These are phyloP conservation scores for Cladosporium sp. DNA, from an alignment of 2,329 filamentous ascomycete species.

Conservation along the genomic window DNA sequence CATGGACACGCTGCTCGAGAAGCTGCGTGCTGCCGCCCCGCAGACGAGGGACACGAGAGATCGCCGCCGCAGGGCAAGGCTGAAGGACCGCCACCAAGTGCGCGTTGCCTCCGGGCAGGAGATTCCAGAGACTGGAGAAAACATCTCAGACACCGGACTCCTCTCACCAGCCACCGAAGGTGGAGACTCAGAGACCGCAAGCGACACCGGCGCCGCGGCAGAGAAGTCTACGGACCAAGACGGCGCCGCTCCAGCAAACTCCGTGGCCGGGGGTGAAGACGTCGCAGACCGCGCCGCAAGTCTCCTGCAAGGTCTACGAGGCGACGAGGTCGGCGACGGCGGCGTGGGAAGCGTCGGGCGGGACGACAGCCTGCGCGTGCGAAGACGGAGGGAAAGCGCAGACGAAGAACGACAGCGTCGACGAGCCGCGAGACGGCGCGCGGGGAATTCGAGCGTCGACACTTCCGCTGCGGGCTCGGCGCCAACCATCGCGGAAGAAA, in stretches of 20 bases:
- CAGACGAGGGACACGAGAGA: conserved; percentile 87
- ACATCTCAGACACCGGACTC: conserved; percentile 25
- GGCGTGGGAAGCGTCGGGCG: conserved; percentile 7
- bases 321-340: conserved; percentile 54
- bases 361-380: conserved; percentile 45
- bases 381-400: conserved; percentile 64
- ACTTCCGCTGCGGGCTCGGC: conserved; percentile 31
- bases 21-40: conserved; percentile 82
- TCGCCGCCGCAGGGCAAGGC: conserved; percentile 74
- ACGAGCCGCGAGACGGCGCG: conserved; percentile 49
- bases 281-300: conserved; percentile 81
- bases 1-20: conserved; percentile 95
- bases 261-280: conserved; percentile 56
- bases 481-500: conserved; percentile 31
- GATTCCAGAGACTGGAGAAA: conserved; percentile 61
- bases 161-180: conserved; percentile 23
- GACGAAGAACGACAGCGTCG: conserved; percentile 71
- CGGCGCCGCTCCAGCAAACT: not conserved
- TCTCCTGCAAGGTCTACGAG: conserved; percentile 77
- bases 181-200: conserved; percentile 2
- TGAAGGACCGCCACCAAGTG: conserved; percentile 88
- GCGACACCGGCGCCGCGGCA: not conserved
- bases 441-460: conserved; percentile 30
- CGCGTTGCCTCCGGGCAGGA: conserved; percentile 85
- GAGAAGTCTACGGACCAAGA: conserved; percentile 10